A percentile compares a stretch with the other conserved stretches of the same genome.
Evolutionary conservation across 495 filamentous ascomycete genomes (phyloP).

Genomic region (Penicillium ucsense): DNA sequence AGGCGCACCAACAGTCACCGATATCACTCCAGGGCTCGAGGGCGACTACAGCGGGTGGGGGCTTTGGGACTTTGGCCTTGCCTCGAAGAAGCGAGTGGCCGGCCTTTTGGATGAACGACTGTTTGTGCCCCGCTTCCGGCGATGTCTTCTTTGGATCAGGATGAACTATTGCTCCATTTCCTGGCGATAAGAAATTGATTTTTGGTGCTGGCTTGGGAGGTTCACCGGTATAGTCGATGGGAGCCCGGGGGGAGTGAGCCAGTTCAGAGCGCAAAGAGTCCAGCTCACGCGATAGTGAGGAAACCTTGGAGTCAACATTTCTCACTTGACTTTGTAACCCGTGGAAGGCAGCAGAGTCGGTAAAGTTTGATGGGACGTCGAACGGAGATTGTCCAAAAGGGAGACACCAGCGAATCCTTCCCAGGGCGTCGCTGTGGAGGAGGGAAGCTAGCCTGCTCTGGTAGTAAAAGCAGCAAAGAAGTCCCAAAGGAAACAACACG

Average conservation of each 20-base stretch:
- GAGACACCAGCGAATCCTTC: slow-evolving; percentile 6
- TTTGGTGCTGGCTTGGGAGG: slow-evolving; percentile 8
- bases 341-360: slow-evolving; percentile 16
- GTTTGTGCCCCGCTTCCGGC: slow-evolving; percentile 16
- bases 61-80: slow-evolving; percentile 1
- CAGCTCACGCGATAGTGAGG: slow-evolving; percentile 28
- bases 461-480: slow-evolving; percentile 1
- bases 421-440: slow-evolving; percentile 1
- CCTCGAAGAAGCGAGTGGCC: neutral
- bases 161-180: slow-evolving; percentile 28
- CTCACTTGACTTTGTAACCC: slow-evolving; percentile 23
- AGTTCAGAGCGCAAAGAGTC: slow-evolving; percentile 16
- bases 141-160: slow-evolving; percentile 18
- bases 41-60: slow-evolving; percentile 20
- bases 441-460: neutral
- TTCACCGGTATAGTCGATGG: slow-evolving; percentile 1
- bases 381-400: neutral
- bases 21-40: slow-evolving; percentile 32
- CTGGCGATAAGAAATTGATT: slow-evolving; percentile 30
- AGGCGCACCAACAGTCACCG: slow-evolving; percentile 41
- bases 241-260: slow-evolving; percentile 11
- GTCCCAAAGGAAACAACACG: slow-evolving; percentile 8
- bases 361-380: slow-evolving; percentile 11
- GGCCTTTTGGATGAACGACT: neutral
- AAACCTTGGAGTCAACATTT: slow-evolving; percentile 23